These are phyloP conservation scores for Salix viminalis DNA, from an alignment of 345 rosid genomes.

Conservation along the genomic window DNA sequence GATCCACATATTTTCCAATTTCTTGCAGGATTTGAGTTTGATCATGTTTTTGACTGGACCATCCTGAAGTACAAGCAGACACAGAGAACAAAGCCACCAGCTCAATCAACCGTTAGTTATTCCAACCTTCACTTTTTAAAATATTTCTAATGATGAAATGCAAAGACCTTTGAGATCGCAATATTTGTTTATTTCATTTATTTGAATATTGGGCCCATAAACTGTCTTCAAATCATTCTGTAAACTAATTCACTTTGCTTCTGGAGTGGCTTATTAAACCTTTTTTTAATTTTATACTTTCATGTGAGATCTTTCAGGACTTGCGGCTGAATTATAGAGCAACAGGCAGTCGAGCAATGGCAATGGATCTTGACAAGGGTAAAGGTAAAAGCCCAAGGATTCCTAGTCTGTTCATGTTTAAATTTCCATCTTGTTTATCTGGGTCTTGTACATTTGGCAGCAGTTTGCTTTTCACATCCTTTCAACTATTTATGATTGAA, in stretches of 20 bases:
- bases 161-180: neutral
- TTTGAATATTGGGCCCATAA: neutral
- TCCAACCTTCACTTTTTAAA: neutral
- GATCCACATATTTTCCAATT: neutral
- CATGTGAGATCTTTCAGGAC: conserved; percentile 19
- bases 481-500: neutral
- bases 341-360: conserved; percentile 25
- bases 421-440: neutral
- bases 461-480: neutral
- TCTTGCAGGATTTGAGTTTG: conserved; percentile 68
- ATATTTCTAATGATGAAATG: neutral
- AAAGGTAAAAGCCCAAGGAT: conserved; percentile 26
- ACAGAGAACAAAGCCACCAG: conserved; percentile 55
- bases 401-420: neutral
- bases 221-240: neutral
- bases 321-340: conserved; percentile 30
- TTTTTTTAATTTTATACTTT: conserved; percentile 4
- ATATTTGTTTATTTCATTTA: neutral
- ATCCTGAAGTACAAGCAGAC: conserved; percentile 73
- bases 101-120: conserved; percentile 51
- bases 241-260: neutral
- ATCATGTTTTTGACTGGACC: conserved; percentile 93
- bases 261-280: neutral
- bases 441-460: neutral
- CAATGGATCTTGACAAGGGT: conserved; percentile 21